These are phyloP conservation scores for Trebouxia sp. DNA, from an alignment of 139 green algal species.

Conservation along the genomic window DNA sequence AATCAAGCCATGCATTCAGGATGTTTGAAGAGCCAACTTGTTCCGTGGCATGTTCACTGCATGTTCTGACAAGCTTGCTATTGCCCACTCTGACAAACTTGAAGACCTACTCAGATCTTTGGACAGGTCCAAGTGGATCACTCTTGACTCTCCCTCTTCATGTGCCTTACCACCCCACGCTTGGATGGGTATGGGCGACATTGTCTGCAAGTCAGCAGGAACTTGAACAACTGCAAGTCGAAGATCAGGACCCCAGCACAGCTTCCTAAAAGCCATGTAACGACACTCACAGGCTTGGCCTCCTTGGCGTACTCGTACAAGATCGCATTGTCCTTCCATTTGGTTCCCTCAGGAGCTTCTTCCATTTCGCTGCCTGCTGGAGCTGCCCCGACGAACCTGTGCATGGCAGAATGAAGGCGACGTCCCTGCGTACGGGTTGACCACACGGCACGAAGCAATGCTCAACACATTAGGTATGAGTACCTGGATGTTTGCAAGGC, in stretches of 20 bases:
- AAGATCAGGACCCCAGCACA: background rate
- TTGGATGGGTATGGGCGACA: slow-evolving; percentile 24
- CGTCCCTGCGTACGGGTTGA: background rate
- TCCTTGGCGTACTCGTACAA: slow-evolving; percentile 20
- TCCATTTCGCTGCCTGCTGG: background rate
- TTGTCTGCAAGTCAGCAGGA: background rate
- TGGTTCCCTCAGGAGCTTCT: background rate
- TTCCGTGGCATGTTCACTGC: too few species aligned
- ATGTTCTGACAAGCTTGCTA: too few species aligned
- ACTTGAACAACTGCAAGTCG: background rate
- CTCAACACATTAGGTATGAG: too few species aligned
- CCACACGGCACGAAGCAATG: background rate
- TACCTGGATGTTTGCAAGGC: background rate
- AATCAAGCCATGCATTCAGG: too few species aligned
- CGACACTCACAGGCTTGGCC: slow-evolving; percentile 11
- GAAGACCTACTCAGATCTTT: slow-evolving; percentile 6
- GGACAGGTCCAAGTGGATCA: slow-evolving; percentile 16
- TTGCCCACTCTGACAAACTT: too few species aligned
- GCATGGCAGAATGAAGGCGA: background rate
- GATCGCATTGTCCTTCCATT: slow-evolving; percentile 16
- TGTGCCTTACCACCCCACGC: slow-evolving; percentile 6
- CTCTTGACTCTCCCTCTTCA: background rate
- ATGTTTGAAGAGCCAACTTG: background rate
- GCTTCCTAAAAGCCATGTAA: background rate
- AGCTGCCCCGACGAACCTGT: background rate